Conservation (phyloP, 148 eudicot species). For the Rhododendron molle region DNA sequence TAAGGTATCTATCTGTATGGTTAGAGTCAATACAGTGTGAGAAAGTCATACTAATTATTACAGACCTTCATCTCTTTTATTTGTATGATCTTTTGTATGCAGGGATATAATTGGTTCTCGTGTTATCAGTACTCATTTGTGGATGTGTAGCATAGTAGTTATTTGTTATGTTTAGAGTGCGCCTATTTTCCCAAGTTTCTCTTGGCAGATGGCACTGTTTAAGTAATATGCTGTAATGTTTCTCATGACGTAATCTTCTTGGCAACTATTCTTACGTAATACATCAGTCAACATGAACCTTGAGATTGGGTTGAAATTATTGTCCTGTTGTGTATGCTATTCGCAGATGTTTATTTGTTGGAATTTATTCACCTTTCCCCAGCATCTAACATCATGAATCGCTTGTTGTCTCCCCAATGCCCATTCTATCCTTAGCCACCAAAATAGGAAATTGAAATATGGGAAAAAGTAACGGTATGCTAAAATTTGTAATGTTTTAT, state of each 20-base stretch:
- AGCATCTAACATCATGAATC: not conserved
- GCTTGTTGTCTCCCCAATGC: not conserved
- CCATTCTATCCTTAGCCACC: not conserved
- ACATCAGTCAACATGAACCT: not conserved
- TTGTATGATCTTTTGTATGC: not conserved
- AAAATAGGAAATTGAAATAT: not conserved
- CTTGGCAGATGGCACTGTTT: not conserved
- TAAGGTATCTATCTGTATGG: conserved; percentile 44
- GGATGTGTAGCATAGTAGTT: not conserved
- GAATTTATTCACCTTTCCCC: not conserved
- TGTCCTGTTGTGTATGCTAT: not conserved
- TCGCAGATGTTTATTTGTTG: not conserved
- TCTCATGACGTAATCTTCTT: not conserved
- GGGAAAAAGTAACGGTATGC: not conserved
- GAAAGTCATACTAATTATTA: not conserved
- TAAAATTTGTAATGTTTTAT: not conserved
- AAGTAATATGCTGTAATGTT: not conserved
- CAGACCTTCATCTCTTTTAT: not conserved
- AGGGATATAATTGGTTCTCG: not conserved
- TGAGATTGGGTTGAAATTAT: not conserved
- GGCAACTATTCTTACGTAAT: not conserved
- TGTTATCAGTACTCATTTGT: not conserved
- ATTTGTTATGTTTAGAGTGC: not conserved
- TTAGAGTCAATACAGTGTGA: not conserved
- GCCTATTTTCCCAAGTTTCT: not conserved